phyloP scores from a whole-genome alignment of 495 filamentous ascomycete genomes.

The Xylaria scruposa region DNA sequence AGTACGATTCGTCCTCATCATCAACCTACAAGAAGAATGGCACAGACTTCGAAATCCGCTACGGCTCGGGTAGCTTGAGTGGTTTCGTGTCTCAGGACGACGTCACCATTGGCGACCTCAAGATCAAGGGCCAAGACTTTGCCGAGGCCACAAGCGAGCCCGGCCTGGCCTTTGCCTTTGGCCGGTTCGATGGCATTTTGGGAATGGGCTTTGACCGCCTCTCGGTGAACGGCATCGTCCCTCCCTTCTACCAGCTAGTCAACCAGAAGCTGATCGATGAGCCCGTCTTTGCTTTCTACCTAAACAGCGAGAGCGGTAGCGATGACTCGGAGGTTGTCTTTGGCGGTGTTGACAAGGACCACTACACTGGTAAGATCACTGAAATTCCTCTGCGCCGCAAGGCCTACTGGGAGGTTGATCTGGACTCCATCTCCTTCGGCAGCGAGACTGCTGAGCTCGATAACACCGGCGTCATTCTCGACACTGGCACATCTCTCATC shows the following conservation, averaged over 20 bases:
- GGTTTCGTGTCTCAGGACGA: constrained; percentile 91
- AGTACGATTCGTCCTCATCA: constrained; percentile 91
- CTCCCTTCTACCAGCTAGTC: constrained; percentile 96
- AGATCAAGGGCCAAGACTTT: constrained; percentile 86
- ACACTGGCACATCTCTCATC: constrained; percentile 98
- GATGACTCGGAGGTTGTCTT: constrained; percentile 89
- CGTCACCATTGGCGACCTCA: constrained; percentile 86
- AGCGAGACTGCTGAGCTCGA: constrained; percentile 84
- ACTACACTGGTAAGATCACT: constrained; percentile 88
- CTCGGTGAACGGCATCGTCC: constrained; percentile 92
- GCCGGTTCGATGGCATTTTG: constrained; percentile 96
- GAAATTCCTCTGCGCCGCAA: constrained; percentile 95
- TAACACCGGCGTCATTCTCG: constrained; percentile 92
- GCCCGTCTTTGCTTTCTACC: constrained; percentile 95
- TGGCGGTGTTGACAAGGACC: constrained; percentile 85
- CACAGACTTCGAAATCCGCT: constrained; percentile 88
- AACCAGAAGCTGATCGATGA: constrained; percentile 89
- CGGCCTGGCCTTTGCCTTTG: constrained; percentile 96
- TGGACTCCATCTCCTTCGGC: constrained; percentile 90
- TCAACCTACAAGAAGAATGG: constrained; percentile 95
- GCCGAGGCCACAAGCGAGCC: constrained; percentile 95
- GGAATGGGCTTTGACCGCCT: constrained; percentile 95
- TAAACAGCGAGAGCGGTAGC: constrained; percentile 71
- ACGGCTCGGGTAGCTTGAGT: constrained; percentile 93
- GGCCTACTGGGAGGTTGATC: constrained; percentile 99